Percentiles rank a stretch among this genome's conserved stretches.
Conservation (phyloP, 2,329 filamentous ascomycete genomes). For the Coniochaeta prunicola region DNA sequence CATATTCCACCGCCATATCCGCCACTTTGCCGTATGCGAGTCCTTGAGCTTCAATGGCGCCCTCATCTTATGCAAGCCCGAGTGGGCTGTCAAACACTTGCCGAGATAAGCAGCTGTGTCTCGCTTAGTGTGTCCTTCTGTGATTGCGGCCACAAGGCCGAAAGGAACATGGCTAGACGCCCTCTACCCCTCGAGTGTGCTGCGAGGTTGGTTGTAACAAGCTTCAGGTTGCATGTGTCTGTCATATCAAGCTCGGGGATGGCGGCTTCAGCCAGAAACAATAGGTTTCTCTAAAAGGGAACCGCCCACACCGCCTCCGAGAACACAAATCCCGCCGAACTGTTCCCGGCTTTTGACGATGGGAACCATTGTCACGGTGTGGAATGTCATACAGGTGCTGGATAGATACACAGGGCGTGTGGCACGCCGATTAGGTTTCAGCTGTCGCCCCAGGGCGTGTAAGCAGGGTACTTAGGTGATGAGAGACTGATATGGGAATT, state of each 20-base stretch:
- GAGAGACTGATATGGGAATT: background rate
- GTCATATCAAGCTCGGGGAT: background rate
- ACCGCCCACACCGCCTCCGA: background rate
- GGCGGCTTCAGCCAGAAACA: background rate
- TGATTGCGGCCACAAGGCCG: background rate
- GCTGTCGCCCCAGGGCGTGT: background rate
- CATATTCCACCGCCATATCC: background rate
- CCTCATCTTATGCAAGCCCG: background rate
- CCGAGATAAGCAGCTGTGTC: background rate
- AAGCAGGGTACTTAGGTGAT: background rate
- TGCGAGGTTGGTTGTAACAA: background rate
- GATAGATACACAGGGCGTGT: background rate
- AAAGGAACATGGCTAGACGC: background rate
- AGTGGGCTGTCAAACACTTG: background rate
- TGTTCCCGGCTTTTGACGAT: background rate
- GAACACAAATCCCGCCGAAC: background rate
- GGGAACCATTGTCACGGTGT: background rate
- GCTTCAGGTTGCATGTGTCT: background rate
- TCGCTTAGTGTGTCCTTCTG: background rate
- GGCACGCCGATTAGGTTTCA: background rate
- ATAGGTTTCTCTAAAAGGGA: background rate
- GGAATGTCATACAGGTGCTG: background rate
- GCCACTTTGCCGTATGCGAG: background rate
- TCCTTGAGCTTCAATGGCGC: background rate
- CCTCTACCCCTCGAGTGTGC: background rate